Evolutionary conservation across 2,329 filamentous ascomycete genomes (phyloP), one percentile per base, ranked within the genome.

Genomic region (Alternaria brassicicola): DNA sequence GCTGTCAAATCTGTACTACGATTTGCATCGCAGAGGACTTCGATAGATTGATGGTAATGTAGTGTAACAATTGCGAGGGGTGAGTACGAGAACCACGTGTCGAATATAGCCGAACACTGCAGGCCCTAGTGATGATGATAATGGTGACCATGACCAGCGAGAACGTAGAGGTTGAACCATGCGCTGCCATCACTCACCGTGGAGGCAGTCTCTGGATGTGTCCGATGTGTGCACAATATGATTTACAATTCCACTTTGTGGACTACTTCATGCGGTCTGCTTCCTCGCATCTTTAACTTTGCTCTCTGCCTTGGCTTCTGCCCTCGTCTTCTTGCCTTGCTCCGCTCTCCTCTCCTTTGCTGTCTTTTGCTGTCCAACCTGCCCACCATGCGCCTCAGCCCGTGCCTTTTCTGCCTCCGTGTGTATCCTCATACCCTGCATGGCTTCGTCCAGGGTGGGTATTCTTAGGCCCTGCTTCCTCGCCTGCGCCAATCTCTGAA

Each of bases 361-460:
- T 21, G 66, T 70, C 57, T 64, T 60, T 19, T 61, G 57, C 64
- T 75, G 71, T 8, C 67, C 73, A 31, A 39, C 63, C 54, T 74
- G 68, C 5, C 68, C 72, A 19, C 58, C 49, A 51, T 72, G 70
- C 19, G 63, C 62, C 55, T 71, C 63, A 50, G 63, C 52, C 52
- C 62, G 56, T 50, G 61, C 58, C 62, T 64, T 62, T 54, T 67
- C 60, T 23, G 52, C 49, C 42, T 64, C 63, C 30, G 70, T 66
- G 28, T 65, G 64, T 49, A 69, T 19, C 54, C 56, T 67, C 58
- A 71, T 46, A 42, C 69, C 72, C 57, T 62, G 51, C 65, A 71
- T 67, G n/a, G 75, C 75, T 52, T 70, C 64, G 50, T 73, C 70
- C 43, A 77, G 45, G 42, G 59, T 67, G 9, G 74, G 75, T 26